A percentile compares a stretch with the other conserved stretches of the same genome.
Evolutionary conservation across 768 basidiomycete genomes (phyloP).

Genomic region (Podaxis sp.): DNA sequence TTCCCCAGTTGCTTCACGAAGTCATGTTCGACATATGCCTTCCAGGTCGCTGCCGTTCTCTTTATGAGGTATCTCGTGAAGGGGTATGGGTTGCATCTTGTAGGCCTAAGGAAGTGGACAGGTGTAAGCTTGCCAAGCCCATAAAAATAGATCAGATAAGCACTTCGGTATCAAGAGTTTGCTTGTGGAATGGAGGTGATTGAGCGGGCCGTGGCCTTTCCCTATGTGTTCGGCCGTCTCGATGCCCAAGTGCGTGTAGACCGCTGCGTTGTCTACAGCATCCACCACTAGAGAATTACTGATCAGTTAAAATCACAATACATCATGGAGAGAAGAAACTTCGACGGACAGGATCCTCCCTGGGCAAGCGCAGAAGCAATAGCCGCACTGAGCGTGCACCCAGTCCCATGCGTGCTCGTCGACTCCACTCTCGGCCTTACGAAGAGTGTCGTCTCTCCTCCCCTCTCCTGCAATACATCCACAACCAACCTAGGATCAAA

Average conservation of each 20-base stretch:
- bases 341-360: conserved; percentile 36
- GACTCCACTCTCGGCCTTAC: conserved; percentile 60
- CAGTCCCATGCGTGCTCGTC: conserved; percentile 84
- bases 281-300: conserved; percentile 29
- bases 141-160: not conserved
- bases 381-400: conserved; percentile 87
- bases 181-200: conserved; percentile 69
- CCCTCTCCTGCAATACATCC: conserved; percentile 51
- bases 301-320: not conserved
- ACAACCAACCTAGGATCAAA: conserved; percentile 41
- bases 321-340: not conserved
- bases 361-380: conserved; percentile 63
- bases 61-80: conserved; percentile 63
- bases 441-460: conserved; percentile 42
- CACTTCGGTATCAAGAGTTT: conserved; percentile 47
- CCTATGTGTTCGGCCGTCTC: conserved; percentile 65
- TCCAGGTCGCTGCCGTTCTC: conserved; percentile 54
- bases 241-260: conserved; percentile 76
- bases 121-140: not conserved
- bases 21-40: conserved; percentile 74
- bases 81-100: conserved; percentile 58
- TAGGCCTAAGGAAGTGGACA: conserved; percentile 40
- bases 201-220: conserved; percentile 76
- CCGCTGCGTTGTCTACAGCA: conserved; percentile 55
- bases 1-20: conserved; percentile 75